phyloP scores from a whole-genome alignment of 169 alveolate species.

The Babesia bovis region DNA sequence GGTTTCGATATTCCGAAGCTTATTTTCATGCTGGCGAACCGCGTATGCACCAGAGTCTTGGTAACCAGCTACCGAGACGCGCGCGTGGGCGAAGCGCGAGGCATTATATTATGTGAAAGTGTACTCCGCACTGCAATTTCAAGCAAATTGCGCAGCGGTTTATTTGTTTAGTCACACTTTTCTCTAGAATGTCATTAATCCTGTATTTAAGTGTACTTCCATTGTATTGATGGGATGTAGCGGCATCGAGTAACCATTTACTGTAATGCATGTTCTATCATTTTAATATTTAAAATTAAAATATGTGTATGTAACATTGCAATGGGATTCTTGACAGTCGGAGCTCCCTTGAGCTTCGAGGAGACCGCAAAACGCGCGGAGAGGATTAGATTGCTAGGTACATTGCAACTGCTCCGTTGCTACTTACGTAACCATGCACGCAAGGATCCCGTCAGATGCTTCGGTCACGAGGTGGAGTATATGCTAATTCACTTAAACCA shows the following conservation, averaged over 20 bases:
- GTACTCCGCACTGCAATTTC: too few relatives aligned
- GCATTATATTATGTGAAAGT: background rate
- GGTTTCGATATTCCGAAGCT: conserved; percentile 19
- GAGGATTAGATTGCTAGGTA: conserved; percentile 52
- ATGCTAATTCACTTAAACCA: conserved; percentile 66
- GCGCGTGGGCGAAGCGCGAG: background rate
- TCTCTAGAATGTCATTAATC: too few relatives aligned
- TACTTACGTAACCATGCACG: conserved; percentile 62
- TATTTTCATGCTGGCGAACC: background rate
- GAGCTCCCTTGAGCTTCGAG: conserved; percentile 30
- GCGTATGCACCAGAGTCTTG: background rate
- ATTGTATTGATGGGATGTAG: too few relatives aligned
- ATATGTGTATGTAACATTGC: background rate
- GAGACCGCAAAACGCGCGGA: conserved; percentile 9
- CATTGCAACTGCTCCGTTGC: conserved; percentile 62
- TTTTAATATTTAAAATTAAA: too few relatives aligned
- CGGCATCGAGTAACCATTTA: too few relatives aligned
- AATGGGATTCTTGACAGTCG: conserved; percentile 56
- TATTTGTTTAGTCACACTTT: too few relatives aligned
- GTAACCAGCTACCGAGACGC: background rate
- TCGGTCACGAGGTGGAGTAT: conserved; percentile 76
- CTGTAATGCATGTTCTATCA: too few relatives aligned
- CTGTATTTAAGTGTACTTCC: too few relatives aligned
- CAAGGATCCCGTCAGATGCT: conserved; percentile 55
- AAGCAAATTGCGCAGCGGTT: too few relatives aligned